A percentile compares a stretch with the other conserved stretches of the same genome.
Evolutionary conservation across 2,329 filamentous ascomycete genomes (phyloP).

Genomic region (Akanthomyces dipterigenus): DNA sequence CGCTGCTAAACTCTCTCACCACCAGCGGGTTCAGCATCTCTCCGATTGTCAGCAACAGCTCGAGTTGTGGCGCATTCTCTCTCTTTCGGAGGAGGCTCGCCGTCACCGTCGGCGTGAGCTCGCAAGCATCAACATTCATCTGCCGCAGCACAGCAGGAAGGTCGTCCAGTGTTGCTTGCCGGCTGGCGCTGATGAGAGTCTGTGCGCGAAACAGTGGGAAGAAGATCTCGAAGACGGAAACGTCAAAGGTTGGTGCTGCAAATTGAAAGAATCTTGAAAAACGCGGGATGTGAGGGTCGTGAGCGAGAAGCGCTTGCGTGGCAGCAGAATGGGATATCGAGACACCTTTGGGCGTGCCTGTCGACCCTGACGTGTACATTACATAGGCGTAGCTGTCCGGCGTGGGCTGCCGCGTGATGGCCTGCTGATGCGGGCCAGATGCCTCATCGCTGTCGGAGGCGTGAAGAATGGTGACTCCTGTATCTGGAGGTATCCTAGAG

Average conservation of each 20-base stretch:
- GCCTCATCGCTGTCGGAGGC: constrained; percentile 23
- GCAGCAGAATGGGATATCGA: constrained; percentile 72
- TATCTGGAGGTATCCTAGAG: constrained; percentile 30
- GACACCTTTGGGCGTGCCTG: constrained; percentile 83
- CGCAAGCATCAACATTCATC: constrained; percentile 72
- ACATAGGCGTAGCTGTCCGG: constrained; percentile 65
- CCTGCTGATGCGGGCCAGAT: background rate
- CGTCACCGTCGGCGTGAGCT: constrained; percentile 83
- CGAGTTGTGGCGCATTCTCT: constrained; percentile 58
- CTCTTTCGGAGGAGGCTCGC: constrained; percentile 67
- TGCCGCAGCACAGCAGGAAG: constrained; percentile 59
- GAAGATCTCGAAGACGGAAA: constrained; percentile 92
- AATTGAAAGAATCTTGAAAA: constrained; percentile 86
- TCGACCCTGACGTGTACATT: constrained; percentile 91
- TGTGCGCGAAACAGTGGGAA: constrained; percentile 70
- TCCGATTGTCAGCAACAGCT: constrained; percentile 75
- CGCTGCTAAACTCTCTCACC: constrained; percentile 70
- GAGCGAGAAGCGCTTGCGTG: constrained; percentile 75
- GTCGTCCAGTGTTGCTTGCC: constrained; percentile 66
- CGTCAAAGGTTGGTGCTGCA: constrained; percentile 87
- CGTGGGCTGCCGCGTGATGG: constrained; percentile 13
- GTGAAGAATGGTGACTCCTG: constrained; percentile 28
- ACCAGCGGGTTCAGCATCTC: constrained; percentile 83
- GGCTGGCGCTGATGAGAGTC: constrained; percentile 66
- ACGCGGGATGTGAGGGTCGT: constrained; percentile 66